Conservation (phyloP, 495 filamentous ascomycete species). For the Endocarpon pusillum region DNA sequence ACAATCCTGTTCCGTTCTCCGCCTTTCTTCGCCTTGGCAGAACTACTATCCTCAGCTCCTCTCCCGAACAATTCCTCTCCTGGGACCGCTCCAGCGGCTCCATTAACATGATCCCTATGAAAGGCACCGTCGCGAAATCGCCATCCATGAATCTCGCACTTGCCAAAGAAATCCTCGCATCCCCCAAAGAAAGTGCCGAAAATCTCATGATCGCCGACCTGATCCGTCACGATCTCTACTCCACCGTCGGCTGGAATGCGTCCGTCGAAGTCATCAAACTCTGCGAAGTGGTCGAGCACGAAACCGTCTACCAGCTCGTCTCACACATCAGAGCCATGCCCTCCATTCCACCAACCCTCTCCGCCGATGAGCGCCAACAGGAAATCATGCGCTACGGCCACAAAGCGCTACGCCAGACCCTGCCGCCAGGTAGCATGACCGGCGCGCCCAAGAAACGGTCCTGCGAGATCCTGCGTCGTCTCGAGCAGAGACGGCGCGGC, state of each 20-base stretch:
- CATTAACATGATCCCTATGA: slow-evolving; percentile 58
- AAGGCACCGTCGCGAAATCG: slow-evolving; percentile 76
- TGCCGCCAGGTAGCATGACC: slow-evolving; percentile 90
- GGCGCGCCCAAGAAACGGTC: slow-evolving; percentile 84
- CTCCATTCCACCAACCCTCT: slow-evolving; percentile 17
- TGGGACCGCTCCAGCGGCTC: slow-evolving; percentile 35
- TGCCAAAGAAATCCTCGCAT: slow-evolving; percentile 50
- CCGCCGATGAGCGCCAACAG: slow-evolving; percentile 11
- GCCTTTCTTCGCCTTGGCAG: slow-evolving; percentile 58
- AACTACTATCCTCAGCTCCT: slow-evolving; percentile 60
- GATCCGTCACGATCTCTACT: slow-evolving; percentile 78
- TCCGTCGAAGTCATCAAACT: slow-evolving; percentile 46
- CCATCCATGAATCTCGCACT: slow-evolving; percentile 42
- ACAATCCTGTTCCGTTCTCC: slow-evolving; percentile 75
- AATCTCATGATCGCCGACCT: slow-evolving; percentile 98
- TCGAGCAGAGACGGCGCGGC: slow-evolving; percentile 52
- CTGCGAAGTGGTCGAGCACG: slow-evolving; percentile 76
- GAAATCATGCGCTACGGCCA: slow-evolving; percentile 33
- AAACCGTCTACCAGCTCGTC: slow-evolving; percentile 78
- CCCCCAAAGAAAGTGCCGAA: slow-evolving; percentile 82
- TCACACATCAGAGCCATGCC: slow-evolving; percentile 58
- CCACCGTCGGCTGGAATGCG: slow-evolving; percentile 49
- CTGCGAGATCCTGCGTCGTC: slow-evolving; percentile 55
- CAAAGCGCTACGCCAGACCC: slow-evolving; percentile 55
- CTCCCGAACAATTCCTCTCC: slow-evolving; percentile 81